A percentile compares a stretch with the other conserved stretches of the same genome.
Evolutionary conservation across 371 early-diverging fungal species (phyloP).

Genomic region (Gilbertella persicaria): DNA sequence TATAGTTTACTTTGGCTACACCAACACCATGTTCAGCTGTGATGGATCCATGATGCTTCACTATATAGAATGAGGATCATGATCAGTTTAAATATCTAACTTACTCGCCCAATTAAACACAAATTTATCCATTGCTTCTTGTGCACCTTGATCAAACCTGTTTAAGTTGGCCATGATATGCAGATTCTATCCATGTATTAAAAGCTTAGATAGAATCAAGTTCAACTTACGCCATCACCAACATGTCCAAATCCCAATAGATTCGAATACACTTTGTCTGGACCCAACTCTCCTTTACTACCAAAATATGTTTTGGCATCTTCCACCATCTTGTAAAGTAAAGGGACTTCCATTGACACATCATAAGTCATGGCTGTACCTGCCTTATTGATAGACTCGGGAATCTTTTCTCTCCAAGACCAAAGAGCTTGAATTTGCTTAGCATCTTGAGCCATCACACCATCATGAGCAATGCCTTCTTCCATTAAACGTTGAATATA

Average conservation of each 20-base stretch:
- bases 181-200: constrained; percentile 84
- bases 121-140: constrained; percentile 79
- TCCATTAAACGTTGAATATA: constrained; percentile 61
- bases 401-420: constrained; percentile 44
- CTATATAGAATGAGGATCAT: not conserved
- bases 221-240: constrained; percentile 66
- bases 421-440: constrained; percentile 39
- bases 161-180: constrained; percentile 85
- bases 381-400: constrained; percentile 40
- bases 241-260: constrained; percentile 89
- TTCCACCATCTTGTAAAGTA: constrained; percentile 78
- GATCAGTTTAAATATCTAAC: not conserved
- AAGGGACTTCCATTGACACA: constrained; percentile 77
- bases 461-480: constrained; percentile 62
- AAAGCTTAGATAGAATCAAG: not conserved
- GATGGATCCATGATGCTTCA: constrained; percentile 50
- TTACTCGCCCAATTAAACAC: constrained; percentile 77
- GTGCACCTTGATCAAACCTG: constrained; percentile 42
- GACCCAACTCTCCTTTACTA: constrained; percentile 39
- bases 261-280: constrained; percentile 45
- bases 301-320: constrained; percentile 63
- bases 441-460: constrained; percentile 77
- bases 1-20: constrained; percentile 56
- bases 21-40: constrained; percentile 77
- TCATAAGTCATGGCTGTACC: constrained; percentile 75